Evolutionary conservation across 331 rosid species (phyloP).

Genomic region (Malus hybrid): DNA sequence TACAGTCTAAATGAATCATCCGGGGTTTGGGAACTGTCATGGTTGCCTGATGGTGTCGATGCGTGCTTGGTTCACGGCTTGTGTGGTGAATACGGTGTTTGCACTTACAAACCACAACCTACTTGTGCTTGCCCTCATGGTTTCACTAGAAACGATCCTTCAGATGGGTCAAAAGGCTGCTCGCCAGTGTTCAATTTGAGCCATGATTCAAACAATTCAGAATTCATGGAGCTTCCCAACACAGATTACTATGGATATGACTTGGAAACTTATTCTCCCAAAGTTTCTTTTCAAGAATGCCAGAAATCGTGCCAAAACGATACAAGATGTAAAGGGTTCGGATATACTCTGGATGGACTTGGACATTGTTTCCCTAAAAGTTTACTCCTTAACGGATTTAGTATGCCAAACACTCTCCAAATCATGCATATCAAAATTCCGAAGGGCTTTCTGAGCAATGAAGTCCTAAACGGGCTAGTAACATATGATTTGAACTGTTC

Average conservation of each 20-base stretch:
- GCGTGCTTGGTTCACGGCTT: slow-evolving; percentile 29
- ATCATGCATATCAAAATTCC: slow-evolving; percentile 7
- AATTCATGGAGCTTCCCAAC: slow-evolving; percentile 19
- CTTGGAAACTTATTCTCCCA: not conserved
- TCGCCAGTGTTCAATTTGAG: slow-evolving; percentile 12
- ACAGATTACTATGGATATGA: slow-evolving; percentile 32
- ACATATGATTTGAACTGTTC: slow-evolving; percentile 18
- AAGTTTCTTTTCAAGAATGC: slow-evolving; percentile 15
- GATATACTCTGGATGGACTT: slow-evolving; percentile 15
- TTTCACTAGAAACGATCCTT: slow-evolving; percentile 5
- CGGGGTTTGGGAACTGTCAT: slow-evolving; percentile 14
- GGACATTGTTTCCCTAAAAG: slow-evolving; percentile 30
- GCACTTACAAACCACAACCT: slow-evolving; percentile 18
- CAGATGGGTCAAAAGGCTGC: slow-evolving; percentile 35
- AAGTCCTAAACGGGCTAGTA: not conserved
- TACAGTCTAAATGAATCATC: slow-evolving; percentile 17
- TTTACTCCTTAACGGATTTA: slow-evolving; percentile 21
- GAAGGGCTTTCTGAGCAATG: not conserved
- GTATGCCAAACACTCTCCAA: not conserved
- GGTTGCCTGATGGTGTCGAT: slow-evolving; percentile 17
- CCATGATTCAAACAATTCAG: not conserved
- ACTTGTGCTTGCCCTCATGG: slow-evolving; percentile 25
- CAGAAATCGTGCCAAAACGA: slow-evolving; percentile 6
- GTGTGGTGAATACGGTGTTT: slow-evolving; percentile 30
- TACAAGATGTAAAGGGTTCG: slow-evolving; percentile 21